Evolutionary conservation across 1,284 basidiomycete species (phyloP), one percentile per base, ranked within the genome.

Genomic region (Pseudozyma tsukubaensis): DNA sequence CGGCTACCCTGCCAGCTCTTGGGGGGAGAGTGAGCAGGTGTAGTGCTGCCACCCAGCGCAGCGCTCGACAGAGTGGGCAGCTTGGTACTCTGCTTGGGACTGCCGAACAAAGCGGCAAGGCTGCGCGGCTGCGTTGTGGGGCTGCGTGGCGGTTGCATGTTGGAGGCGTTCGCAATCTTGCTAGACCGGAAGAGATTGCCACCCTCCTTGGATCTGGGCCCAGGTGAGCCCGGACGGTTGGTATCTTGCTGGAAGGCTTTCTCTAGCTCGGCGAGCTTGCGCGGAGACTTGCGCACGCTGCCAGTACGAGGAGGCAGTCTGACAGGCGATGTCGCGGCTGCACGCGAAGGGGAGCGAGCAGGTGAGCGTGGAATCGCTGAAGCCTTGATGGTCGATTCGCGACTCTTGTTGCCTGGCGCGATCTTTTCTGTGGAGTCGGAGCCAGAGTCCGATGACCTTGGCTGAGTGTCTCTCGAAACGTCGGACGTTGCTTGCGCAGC

Each of bases 281-380:
- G 66, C 11, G 72, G 72, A 24, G 72, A 74, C 40, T 66, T 66
- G 39, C 72, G 72, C 40, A 74, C 67, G 21, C 72, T 74, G 32
- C 65, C 72, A 11, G 59, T 63, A 29, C 72, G 65, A 42, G 62
- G 59, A 0, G 72, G 67, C 11, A 50, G 67, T 21, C 53, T 49
- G n/a, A 66, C 49, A 11, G 72, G 72, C n/a, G 67, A 70, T 19
- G 59, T 51, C 12, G 53, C 39, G 11, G 53, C 65, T 19, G 50
- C 34, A 8, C 71, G 71, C 19, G 70, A 59, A 42, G 71, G 65
- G 34, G 71, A 73, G 24, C 71, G 61, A 16, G 56, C 42, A n/a
- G 71, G 71, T 29, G 71, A 73, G 3, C 71, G 71, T 16, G 71
- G 71, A 32, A 65, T 73, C n/a, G 71, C 65, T 9, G 71, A 68